Conservation (phyloP, 805 yeast species). For the Cyberlindnera meyerae region DNA sequence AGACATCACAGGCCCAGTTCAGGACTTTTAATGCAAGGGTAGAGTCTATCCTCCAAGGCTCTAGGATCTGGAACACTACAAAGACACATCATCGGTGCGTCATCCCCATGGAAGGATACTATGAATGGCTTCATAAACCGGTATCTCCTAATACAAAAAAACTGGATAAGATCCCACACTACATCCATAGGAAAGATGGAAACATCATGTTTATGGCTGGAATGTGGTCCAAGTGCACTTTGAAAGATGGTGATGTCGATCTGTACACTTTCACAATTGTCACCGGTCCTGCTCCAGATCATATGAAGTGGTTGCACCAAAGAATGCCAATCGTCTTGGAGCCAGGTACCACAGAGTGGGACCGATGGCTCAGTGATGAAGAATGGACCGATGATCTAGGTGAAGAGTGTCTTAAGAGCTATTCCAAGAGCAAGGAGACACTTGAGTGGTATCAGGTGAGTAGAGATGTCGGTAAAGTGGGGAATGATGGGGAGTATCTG, state of each 20-base stretch:
- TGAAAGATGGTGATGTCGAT: constrained; percentile 20
- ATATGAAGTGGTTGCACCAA: constrained; percentile 62
- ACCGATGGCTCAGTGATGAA: constrained; percentile 51
- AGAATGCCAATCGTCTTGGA: constrained; percentile 73
- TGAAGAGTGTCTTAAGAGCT: constrained; percentile 34
- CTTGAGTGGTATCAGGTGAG: constrained; percentile 54
- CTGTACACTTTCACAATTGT: constrained; percentile 59
- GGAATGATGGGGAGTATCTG: constrained; percentile 37
- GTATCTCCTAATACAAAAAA: constrained; percentile 28
- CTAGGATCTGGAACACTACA: constrained; percentile 50
- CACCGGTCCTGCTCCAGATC: constrained; percentile 65
- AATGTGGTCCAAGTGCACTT: constrained; percentile 31
- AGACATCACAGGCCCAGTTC: constrained; percentile 31
- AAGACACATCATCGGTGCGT: constrained; percentile 57
- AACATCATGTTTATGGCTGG: constrained; percentile 66
- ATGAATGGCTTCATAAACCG: constrained; percentile 58
- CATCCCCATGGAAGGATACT: constrained; percentile 78
- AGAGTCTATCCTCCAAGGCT: constrained; percentile 49
- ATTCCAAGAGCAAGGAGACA: constrained; percentile 25
- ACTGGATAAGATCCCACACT: constrained; percentile 57
- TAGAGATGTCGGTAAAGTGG: constrained; percentile 58
- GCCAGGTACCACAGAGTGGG: constrained; percentile 55
- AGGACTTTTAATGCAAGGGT: constrained; percentile 70
- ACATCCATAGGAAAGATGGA: constrained; percentile 46
- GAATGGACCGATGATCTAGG: constrained; percentile 38